Percentiles rank a stretch among this genome's conserved stretches.
These are phyloP conservation scores for Spathaspora boniae DNA, from an alignment of 805 yeast species.

Conservation along the genomic window DNA sequence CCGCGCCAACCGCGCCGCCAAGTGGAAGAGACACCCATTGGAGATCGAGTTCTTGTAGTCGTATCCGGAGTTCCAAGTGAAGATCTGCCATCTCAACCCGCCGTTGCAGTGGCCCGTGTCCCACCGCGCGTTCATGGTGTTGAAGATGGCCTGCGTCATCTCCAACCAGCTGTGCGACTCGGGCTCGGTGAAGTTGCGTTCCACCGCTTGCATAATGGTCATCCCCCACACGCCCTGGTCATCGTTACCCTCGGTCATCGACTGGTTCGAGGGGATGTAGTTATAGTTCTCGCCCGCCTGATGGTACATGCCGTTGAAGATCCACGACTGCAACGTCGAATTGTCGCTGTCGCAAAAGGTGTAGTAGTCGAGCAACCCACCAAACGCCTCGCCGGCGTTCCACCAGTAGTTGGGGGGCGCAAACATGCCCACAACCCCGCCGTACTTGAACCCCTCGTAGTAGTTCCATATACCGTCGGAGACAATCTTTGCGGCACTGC, in stretches of 20 bases:
- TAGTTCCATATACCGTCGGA: conserved; percentile 43
- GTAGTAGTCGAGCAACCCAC: conserved; percentile 41
- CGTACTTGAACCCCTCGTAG: conserved; percentile 38
- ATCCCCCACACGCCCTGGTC: conserved; percentile 54
- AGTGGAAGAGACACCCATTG: conserved; percentile 85
- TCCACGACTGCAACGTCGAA: conserved; percentile 22
- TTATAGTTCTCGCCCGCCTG: conserved; percentile 41
- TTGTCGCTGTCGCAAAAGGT: conserved; percentile 36
- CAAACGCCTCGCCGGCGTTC: conserved; percentile 52
- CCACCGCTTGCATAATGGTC: conserved; percentile 46
- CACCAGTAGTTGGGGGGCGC: conserved; percentile 48
- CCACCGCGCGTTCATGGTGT: conserved; percentile 91
- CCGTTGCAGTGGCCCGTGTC: conserved; percentile 72
- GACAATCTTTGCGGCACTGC: conserved; percentile 35
- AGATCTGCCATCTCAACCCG: conserved; percentile 96
- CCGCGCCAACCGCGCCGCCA: conserved; percentile 84
- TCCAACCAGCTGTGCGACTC: conserved; percentile 79
- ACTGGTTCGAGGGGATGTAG: conserved; percentile 45
- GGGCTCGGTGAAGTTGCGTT: conserved; percentile 40
- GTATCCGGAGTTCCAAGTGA: conserved; percentile 90
- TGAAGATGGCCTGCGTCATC: conserved; percentile 84
- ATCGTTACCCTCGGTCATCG: conserved; percentile 48
- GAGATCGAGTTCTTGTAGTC: conserved; percentile 88
- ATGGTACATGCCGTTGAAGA: conserved; percentile 39
- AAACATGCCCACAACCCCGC: conserved; percentile 48